Percentiles rank a stretch among this genome's conserved stretches.
Evolutionary conservation across 1,284 basidiomycete genomes (phyloP).

Genomic region (Termitomyces sp.): DNA sequence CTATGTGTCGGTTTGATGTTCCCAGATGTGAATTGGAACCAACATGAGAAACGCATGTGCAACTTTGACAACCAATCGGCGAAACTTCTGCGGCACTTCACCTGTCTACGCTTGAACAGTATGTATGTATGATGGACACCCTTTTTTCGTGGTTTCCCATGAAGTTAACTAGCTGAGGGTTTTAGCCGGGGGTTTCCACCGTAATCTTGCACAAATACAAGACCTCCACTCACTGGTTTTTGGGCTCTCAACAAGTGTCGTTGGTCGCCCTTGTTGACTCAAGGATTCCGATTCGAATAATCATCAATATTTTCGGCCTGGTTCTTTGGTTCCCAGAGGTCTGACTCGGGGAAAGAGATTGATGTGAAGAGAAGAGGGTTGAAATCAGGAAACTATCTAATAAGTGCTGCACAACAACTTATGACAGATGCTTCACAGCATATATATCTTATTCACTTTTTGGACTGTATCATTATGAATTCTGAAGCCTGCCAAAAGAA

Average conservation of each 20-base stretch:
- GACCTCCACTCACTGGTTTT: neutral
- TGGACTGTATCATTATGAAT: too few species aligned
- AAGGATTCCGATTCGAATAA: neutral
- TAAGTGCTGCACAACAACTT: neutral
- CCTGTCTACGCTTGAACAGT: too few species aligned
- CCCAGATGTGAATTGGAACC: neutral
- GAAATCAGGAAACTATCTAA: neutral
- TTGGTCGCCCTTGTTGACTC: neutral
- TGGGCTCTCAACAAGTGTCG: neutral
- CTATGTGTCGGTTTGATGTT: neutral
- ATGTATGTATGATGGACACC: too few species aligned
- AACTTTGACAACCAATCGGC: neutral
- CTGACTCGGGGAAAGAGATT: slow-evolving; percentile 13
- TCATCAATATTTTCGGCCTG: neutral
- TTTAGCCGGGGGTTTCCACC: neutral
- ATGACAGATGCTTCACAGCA: neutral
- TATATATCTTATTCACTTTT: too few species aligned
- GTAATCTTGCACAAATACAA: neutral
- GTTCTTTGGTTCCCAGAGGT: neutral
- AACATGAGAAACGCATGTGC: neutral
- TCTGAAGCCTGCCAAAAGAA: neutral
- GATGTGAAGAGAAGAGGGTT: neutral
- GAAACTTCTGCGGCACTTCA: too few species aligned
- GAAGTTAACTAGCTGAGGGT: neutral
- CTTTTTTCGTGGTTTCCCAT: neutral